A percentile compares a stretch with the other conserved stretches of the same genome.
Conservation (phyloP, 2,329 filamentous ascomycete genomes). For the Didymella arachidicola region DNA sequence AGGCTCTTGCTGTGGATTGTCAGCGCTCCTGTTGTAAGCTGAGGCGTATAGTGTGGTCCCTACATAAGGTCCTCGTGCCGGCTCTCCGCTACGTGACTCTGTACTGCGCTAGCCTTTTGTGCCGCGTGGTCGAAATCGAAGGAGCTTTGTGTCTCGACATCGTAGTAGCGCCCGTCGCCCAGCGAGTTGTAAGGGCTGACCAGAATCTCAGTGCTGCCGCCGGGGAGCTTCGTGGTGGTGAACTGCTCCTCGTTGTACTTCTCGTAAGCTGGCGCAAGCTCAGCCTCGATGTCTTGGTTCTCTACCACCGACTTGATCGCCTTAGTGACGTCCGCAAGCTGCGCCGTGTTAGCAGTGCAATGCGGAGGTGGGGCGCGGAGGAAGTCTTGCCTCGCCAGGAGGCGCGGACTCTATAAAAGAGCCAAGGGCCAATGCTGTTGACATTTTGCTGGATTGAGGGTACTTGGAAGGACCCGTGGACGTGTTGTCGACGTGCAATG, state of each 20-base stretch:
- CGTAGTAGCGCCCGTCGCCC: constrained; percentile 84
- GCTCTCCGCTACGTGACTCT: constrained; percentile 81
- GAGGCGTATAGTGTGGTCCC: constrained; percentile 42
- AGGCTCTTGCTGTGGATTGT: constrained; percentile 73
- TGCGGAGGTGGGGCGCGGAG: constrained; percentile 5
- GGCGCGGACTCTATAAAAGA: constrained; percentile 94
- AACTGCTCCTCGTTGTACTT: constrained; percentile 98
- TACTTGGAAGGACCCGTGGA: constrained; percentile 1
- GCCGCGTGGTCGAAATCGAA: constrained; percentile 87
- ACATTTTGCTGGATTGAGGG: constrained; percentile 32
- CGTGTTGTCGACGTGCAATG: constrained; percentile 18
- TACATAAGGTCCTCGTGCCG: constrained; percentile 81
- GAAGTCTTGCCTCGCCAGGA: constrained; percentile 82
- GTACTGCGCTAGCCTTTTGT: constrained; percentile 82
- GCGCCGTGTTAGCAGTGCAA: constrained; percentile 33
- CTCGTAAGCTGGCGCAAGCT: constrained; percentile 83
- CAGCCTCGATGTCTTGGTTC: constrained; percentile 71
- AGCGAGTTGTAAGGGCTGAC: constrained; percentile 87
- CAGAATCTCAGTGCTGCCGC: constrained; percentile 78
- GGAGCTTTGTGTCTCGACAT: constrained; percentile 84
- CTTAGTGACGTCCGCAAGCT: constrained; percentile 89
- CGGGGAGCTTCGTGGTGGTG: constrained; percentile 85
- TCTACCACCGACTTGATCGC: constrained; percentile 89
- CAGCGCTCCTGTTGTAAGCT: neutral
- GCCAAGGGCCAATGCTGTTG: constrained; percentile 57